A percentile compares a stretch with the other conserved stretches of the same genome.
Evolutionary conservation across 164 flowering plant genomes (phyloP).

Genomic region (Tetrastigma voinierianum): DNA sequence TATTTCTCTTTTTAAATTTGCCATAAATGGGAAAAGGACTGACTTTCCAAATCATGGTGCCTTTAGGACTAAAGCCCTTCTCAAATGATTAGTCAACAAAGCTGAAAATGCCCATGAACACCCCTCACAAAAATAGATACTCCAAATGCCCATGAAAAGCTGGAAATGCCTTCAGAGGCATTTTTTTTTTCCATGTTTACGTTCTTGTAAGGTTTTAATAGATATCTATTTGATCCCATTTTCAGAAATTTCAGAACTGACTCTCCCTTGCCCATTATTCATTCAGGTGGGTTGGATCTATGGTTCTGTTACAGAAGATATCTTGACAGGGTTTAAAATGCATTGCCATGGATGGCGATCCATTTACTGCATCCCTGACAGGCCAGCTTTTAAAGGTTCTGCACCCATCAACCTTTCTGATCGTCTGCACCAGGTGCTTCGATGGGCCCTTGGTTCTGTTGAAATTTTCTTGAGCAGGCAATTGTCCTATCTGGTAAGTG

Average conservation of each 20-base stretch:
- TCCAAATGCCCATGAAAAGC: too few relatives aligned
- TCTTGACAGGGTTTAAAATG: slow-evolving; percentile 74
- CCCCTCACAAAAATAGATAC: too few relatives aligned
- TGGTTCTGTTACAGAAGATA: slow-evolving; percentile 71
- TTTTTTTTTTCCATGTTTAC: too few relatives aligned
- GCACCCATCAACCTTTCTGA: slow-evolving; percentile 77
- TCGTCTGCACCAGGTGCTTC: slow-evolving; percentile 65
- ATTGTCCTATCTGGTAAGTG: slow-evolving; percentile 73
- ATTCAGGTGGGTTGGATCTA: slow-evolving; percentile 70
- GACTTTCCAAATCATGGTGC: too few relatives aligned
- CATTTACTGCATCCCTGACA: slow-evolving; percentile 54
- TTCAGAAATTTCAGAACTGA: background rate
- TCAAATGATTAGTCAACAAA: too few relatives aligned
- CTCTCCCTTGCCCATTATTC: background rate
- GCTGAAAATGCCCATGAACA: too few relatives aligned
- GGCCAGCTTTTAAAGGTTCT: slow-evolving; percentile 69
- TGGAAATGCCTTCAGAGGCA: too few relatives aligned
- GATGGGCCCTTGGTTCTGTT: slow-evolving; percentile 79
- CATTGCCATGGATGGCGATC: slow-evolving; percentile 78
- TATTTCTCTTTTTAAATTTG: too few relatives aligned
- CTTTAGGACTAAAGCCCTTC: too few relatives aligned
- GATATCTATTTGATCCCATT: background rate
- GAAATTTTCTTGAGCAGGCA: slow-evolving; percentile 74
- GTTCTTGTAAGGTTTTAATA: too few relatives aligned
- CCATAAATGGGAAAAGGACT: too few relatives aligned